These are phyloP conservation scores for Lipomyces spencermartinsiae DNA, from an alignment of 805 yeast species.

Conservation along the genomic window DNA sequence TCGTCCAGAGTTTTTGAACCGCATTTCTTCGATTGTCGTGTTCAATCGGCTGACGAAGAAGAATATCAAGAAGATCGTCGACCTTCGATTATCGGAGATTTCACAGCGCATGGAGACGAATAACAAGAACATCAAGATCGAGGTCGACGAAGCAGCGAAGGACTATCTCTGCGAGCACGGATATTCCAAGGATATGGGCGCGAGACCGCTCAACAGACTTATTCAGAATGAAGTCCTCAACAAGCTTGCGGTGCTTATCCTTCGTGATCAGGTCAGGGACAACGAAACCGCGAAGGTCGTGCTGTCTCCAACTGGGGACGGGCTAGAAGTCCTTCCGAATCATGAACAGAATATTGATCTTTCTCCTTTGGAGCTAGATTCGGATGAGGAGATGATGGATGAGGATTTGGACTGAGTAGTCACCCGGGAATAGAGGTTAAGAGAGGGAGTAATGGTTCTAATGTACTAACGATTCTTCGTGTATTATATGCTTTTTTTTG, in stretches of 20 bases:
- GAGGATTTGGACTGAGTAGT: conserved; percentile 34
- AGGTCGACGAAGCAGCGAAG: conserved; percentile 75
- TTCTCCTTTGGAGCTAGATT: conserved; percentile 45
- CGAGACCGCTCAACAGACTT: conserved; percentile 87
- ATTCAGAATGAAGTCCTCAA: conserved; percentile 89
- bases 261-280: conserved; percentile 85
- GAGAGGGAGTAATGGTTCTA: neutral
- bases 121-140: conserved; percentile 76
- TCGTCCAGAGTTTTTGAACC: conserved; percentile 96
- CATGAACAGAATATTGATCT: conserved; percentile 60
- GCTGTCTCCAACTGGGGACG: conserved; percentile 57
- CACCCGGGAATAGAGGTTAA: neutral
- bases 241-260: conserved; percentile 83
- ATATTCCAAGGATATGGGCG: conserved; percentile 92
- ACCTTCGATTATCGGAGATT: conserved; percentile 81
- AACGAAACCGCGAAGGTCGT: conserved; percentile 82
- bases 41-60: conserved; percentile 91
- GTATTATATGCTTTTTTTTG: neutral
- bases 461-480: neutral
- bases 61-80: conserved; percentile 91
- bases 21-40: conserved; percentile 90
- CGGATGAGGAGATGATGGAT: conserved; percentile 36
- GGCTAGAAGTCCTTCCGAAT: conserved; percentile 83
- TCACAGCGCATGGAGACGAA: conserved; percentile 83
- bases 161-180: conserved; percentile 86